phyloP scores from a whole-genome alignment of 306 rosid genomes.

The Calophaca sinica region DNA sequence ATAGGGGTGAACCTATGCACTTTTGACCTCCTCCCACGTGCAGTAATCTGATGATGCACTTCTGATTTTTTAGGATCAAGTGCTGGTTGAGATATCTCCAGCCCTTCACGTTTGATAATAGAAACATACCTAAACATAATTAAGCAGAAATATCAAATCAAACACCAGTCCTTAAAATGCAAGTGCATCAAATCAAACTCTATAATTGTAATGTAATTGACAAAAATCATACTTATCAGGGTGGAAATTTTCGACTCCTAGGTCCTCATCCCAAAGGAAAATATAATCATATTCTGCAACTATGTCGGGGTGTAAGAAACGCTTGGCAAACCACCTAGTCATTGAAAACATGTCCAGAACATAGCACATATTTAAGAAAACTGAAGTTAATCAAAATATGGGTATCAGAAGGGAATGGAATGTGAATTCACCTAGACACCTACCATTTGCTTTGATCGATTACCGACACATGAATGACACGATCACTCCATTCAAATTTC shows the following conservation, averaged over 20 bases:
- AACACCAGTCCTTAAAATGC: background rate
- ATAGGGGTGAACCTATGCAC: slow-evolving; percentile 74
- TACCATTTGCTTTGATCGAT: slow-evolving; percentile 84
- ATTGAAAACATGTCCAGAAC: slow-evolving; percentile 41
- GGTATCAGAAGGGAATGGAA: slow-evolving; percentile 24
- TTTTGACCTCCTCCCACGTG: slow-evolving; percentile 67
- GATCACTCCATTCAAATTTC: slow-evolving; percentile 65
- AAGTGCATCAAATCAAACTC: background rate
- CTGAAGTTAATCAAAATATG: background rate
- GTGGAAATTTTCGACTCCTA: slow-evolving; percentile 82
- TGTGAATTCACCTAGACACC: slow-evolving; percentile 31
- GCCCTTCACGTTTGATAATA: slow-evolving; percentile 71
- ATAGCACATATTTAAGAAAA: slow-evolving; percentile 1
- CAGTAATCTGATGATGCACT: slow-evolving; percentile 92
- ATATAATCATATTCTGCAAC: slow-evolving; percentile 80
- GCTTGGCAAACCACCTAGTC: slow-evolving; percentile 97
- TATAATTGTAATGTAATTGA: background rate
- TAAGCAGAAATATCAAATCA: slow-evolving; percentile 22
- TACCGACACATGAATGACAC: slow-evolving; percentile 73
- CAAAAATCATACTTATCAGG: slow-evolving; percentile 64
- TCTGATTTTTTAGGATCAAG: slow-evolving; percentile 74
- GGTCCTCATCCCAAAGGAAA: slow-evolving; percentile 99
- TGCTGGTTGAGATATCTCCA: slow-evolving; percentile 94
- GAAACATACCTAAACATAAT: slow-evolving; percentile 66
- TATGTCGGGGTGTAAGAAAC: slow-evolving; percentile 95